Percentiles rank a stretch among this genome's conserved stretches.
These are phyloP conservation scores for Novymonas esmeraldas DNA, from an alignment of 208 protist species.

Conservation along the genomic window DNA sequence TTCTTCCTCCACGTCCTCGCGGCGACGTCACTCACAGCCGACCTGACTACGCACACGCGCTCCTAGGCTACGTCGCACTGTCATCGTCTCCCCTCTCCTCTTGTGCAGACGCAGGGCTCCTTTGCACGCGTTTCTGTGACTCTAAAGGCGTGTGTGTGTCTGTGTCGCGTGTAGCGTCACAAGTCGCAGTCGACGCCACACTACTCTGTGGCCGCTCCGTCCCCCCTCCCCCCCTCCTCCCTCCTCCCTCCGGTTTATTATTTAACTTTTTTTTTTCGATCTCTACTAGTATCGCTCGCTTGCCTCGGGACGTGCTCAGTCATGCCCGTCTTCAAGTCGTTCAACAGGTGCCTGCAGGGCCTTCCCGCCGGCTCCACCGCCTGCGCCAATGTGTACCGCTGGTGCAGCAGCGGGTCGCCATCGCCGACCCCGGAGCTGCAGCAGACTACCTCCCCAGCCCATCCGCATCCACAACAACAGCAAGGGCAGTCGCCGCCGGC, in stretches of 20 bases:
- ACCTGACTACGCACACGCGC: not conserved
- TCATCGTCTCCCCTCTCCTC: not conserved
- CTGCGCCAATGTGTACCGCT: slow-evolving; percentile 17
- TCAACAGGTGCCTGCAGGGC: slow-evolving; percentile 4
- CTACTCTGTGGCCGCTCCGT: no score
- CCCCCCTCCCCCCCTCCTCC: no score
- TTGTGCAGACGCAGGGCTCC: no score
- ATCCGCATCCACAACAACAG: no score
- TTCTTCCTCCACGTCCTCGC: not conserved
- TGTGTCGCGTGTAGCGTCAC: no score
- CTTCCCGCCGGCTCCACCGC: slow-evolving; percentile 2
- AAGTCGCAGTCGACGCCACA: no score
- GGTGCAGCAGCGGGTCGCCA: slow-evolving; percentile 10
- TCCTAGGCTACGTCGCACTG: no score
- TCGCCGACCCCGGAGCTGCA: not conserved
- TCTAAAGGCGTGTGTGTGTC: no score
- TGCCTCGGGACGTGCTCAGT: not conserved
- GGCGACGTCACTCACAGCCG: not conserved
- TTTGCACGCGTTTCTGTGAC: no score
- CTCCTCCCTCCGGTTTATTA: no score
- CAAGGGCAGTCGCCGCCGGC: not conserved
- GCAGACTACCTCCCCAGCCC: no score
- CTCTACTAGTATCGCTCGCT: not conserved
- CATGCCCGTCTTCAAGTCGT: slow-evolving; percentile 3
- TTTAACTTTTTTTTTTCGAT: not conserved